phyloP scores from a whole-genome alignment of 345 rosid genomes.

The Populus tremula region DNA sequence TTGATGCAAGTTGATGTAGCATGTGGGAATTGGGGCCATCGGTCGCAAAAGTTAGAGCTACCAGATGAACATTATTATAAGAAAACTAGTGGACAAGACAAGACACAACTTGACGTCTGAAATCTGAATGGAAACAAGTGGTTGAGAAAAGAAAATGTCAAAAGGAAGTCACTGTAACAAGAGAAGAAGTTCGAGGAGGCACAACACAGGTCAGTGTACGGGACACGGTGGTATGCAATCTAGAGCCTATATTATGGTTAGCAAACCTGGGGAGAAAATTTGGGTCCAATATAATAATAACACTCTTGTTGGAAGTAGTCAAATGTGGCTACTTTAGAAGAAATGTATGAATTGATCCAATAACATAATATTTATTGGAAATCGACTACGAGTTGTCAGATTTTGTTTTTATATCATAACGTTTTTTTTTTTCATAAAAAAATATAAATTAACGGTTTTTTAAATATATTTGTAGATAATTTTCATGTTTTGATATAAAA shows the following conservation, averaged over 20 bases:
- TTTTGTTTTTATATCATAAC: no score
- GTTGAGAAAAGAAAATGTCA: background rate
- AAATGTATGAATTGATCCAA: background rate
- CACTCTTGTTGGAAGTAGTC: background rate
- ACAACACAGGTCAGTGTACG: background rate
- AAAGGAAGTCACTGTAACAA: background rate
- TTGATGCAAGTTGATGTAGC: constrained; percentile 8
- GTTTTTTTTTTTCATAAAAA: no score
- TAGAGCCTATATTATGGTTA: background rate
- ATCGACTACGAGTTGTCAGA: background rate
- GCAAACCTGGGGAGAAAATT: background rate
- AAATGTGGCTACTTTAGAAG: background rate
- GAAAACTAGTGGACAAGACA: constrained; percentile 3
- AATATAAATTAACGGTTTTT: no score
- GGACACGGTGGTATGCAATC: background rate
- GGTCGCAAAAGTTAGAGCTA: constrained; percentile 13
- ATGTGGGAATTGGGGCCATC: constrained; percentile 31
- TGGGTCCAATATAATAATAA: background rate
- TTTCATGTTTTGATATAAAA: no score
- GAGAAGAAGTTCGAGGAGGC: background rate
- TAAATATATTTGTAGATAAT: no score
- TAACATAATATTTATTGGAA: constrained; percentile 8
- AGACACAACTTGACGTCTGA: constrained; percentile 7
- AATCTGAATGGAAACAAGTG: constrained; percentile 2
- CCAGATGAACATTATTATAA: constrained; percentile 2